Base-by-base conservation (phyloP, 2,329 filamentous ascomycete genomes). In the Neofusicoccum cordaticola region DNA sequence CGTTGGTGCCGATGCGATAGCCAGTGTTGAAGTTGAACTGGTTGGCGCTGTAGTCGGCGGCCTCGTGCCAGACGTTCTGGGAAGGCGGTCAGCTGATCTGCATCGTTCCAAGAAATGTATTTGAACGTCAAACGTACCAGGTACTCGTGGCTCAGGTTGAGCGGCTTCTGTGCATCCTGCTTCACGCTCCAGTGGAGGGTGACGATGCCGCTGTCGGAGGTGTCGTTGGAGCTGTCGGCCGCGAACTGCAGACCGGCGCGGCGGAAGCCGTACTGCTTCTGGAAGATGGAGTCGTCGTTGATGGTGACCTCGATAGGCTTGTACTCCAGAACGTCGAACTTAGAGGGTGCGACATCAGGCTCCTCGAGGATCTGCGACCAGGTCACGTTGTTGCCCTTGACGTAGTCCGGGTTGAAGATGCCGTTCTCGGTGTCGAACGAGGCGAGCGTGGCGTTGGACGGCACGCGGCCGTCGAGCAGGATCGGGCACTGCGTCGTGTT, bases 111-210 rank as follows among this genome's bases (percentile, higher is more conserved):
- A 35, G 27, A 8, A 22, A 12, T 15, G 6, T 4, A 8, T 67
- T 81, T 78, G 13, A 2, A 3, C 27, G 13, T 50, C 22, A 9
- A 12, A 13, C 81, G 77, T 50, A 86, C 80, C 71, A 86, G 78
- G 74, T 88, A 88, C 75, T 88, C 85, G 72, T 88, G 86, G 7
- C 82, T 83, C 62, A 84, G 74, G 77, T 89, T 88, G 61, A 88
- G 74, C 12, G 82, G 81, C 11, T 83, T 78, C 45, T 76, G 70
- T 2, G 73, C 66, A 68, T 88, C 85, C 70, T 84, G 83, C 73
- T 80, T 80, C 37, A 89, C 71, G 68, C 82, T 85, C 74, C 85
- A 88, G 75, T 89, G 86, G 58, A 88, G 79, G 1, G 85, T 87
- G 76, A 87, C 87, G 65, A 87, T 74, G 34, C 85, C 85, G 31